Percentiles rank a stretch among this genome's conserved stretches.
These are phyloP conservation scores for Lactarius hatsudake DNA, from an alignment of 768 basidiomycete genomes.

Conservation along the genomic window DNA sequence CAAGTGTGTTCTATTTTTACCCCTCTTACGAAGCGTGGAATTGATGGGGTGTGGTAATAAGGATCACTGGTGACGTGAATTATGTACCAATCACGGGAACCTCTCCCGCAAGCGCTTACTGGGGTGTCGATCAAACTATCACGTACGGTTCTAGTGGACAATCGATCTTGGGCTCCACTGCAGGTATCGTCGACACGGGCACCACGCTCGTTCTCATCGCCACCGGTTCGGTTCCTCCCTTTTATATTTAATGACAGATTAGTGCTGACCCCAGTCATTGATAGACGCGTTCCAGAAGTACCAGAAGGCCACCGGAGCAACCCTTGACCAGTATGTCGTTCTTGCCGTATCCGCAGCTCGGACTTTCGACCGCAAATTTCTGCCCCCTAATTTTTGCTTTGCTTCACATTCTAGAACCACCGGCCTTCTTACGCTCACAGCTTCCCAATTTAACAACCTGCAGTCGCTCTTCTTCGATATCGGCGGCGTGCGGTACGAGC, in stretches of 20 bases:
- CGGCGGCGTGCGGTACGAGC: constrained; percentile 48
- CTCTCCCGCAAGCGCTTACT: constrained; percentile 47
- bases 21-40: constrained; percentile 23
- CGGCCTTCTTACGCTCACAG: constrained; percentile 54
- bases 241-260: background rate
- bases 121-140: constrained; percentile 48
- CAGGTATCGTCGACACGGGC: constrained; percentile 54
- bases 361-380: background rate
- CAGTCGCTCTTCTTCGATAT: constrained; percentile 54
- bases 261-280: background rate
- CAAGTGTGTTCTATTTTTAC: constrained; percentile 35
- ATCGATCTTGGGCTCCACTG: constrained; percentile 37
- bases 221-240: constrained; percentile 32
- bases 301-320: constrained; percentile 52
- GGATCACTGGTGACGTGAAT: constrained; percentile 37
- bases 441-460: constrained; percentile 46
- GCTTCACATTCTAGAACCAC: constrained; percentile 39
- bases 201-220: constrained; percentile 58
- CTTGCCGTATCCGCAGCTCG: background rate
- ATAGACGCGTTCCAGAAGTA: constrained; percentile 55
- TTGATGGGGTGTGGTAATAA: constrained; percentile 15
- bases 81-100: constrained; percentile 44
- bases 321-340: constrained; percentile 43
- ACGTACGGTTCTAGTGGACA: constrained; percentile 35
- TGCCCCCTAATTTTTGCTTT: background rate